phyloP scores from a whole-genome alignment of 139 green algal species.

The Pleodorina starrii region DNA sequence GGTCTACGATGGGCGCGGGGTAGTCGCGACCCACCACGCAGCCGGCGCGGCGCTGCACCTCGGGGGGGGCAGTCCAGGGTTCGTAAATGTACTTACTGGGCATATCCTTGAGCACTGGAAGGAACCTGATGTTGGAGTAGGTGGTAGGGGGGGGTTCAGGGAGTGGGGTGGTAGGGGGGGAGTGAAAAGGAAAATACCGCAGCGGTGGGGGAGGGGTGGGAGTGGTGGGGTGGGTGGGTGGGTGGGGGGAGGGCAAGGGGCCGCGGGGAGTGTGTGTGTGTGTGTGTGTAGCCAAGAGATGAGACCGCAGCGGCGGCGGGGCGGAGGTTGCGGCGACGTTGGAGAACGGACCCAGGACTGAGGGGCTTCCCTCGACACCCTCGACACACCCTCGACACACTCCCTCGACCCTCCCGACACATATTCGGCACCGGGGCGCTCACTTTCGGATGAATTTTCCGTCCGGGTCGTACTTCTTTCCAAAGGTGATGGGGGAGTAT shows the following conservation, averaged over 20 bases:
- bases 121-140: too few relatives aligned
- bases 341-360: background rate
- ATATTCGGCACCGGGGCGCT: too few relatives aligned
- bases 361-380: too few relatives aligned
- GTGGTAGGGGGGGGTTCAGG: conserved; percentile 34
- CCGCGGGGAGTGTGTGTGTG: background rate
- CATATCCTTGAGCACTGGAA: conserved; percentile 94
- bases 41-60: conserved; percentile 87
- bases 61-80: conserved; percentile 91
- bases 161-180: background rate
- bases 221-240: background rate
- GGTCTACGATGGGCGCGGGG: conserved; percentile 91
- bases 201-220: background rate
- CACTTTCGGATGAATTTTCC: conserved; percentile 89
- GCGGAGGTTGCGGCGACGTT: background rate
- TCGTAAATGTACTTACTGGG: conserved; percentile 95
- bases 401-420: too few relatives aligned
- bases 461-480: conserved; percentile 85
- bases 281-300: background rate
- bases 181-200: background rate
- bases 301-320: too few relatives aligned
- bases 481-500: conserved; percentile 65
- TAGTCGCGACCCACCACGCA: conserved; percentile 96
- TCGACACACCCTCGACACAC: too few relatives aligned
- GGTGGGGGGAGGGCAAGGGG: background rate